Evolutionary conservation across 2,329 filamentous ascomycete genomes (phyloP).

Genomic region (Aspergillus hiratsukae): DNA sequence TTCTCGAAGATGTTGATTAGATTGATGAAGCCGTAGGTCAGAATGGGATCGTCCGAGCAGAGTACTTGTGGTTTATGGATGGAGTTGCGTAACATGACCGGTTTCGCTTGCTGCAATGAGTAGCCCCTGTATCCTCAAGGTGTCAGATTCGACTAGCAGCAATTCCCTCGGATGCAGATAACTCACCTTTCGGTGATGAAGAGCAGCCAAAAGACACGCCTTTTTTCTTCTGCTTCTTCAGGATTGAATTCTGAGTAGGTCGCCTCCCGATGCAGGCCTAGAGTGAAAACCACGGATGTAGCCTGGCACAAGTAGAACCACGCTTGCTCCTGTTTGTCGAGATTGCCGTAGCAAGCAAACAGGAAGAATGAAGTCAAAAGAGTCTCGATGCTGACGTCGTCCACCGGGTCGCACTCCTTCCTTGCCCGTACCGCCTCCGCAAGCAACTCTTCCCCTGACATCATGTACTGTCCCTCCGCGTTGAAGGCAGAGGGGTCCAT

Average conservation of each 20-base stretch:
- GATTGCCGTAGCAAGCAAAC: conserved; percentile 66
- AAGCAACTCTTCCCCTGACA: conserved; percentile 62
- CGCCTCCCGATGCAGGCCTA: conserved; percentile 42
- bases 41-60: conserved; percentile 50
- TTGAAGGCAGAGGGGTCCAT: conserved; percentile 27
- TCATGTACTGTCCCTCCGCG: conserved; percentile 55
- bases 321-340: conserved; percentile 69
- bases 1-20: conserved; percentile 39
- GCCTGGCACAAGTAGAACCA: conserved; percentile 78
- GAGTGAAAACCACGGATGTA: conserved; percentile 56
- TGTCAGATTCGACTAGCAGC: not conserved
- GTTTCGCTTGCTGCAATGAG: conserved; percentile 64
- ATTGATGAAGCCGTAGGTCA: conserved; percentile 39
- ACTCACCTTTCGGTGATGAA: conserved; percentile 65
- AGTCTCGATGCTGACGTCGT: conserved; percentile 36
- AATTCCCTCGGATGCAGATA: not conserved
- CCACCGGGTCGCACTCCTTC: conserved; percentile 37
- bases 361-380: conserved; percentile 72
- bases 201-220: conserved; percentile 69
- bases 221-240: conserved; percentile 58
- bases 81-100: conserved; percentile 65
- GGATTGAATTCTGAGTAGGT: conserved; percentile 46
- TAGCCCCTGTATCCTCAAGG: conserved; percentile 52
- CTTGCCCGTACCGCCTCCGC: conserved; percentile 56
- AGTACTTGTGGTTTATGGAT: conserved; percentile 60